Evolutionary conservation across 495 filamentous ascomycete species (phyloP).

Genomic region (Aspergillus homomorphus): DNA sequence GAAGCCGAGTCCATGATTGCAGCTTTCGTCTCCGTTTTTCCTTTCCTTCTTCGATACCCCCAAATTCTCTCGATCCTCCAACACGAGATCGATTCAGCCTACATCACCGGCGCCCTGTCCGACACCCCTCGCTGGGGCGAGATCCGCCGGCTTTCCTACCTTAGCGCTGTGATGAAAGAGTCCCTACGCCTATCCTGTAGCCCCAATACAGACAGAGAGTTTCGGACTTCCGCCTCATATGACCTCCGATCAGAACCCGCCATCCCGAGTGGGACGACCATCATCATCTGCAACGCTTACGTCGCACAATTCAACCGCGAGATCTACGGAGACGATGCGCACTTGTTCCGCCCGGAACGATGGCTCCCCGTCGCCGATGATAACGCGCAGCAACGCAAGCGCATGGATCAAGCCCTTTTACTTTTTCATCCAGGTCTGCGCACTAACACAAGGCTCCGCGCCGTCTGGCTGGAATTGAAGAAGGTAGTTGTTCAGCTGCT

Average conservation of each 20-base stretch:
- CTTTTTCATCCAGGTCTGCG: conserved; percentile 1
- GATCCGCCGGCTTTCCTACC: conserved; percentile 13
- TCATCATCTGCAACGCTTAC: conserved; percentile 25
- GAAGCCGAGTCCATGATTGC: not conserved
- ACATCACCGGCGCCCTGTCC: not conserved
- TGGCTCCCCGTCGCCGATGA: conserved; percentile 47
- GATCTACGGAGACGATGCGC: conserved; percentile 47
- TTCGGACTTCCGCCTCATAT: conserved; percentile 21
- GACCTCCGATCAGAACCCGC: conserved; percentile 15
- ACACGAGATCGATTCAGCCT: conserved; percentile 15
- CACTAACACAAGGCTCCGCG: not conserved
- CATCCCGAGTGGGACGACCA: conserved; percentile 24
- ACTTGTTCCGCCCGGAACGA: conserved; percentile 49
- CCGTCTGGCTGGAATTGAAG: conserved; percentile 21
- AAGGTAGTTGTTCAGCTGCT: conserved; percentile 19
- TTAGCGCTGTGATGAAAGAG: conserved; percentile 33
- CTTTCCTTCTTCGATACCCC: conserved; percentile 7
- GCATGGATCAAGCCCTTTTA: conserved; percentile 16
- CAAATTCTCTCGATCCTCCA: conserved; percentile 5
- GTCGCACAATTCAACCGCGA: conserved; percentile 26
- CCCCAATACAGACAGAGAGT: conserved; percentile 19
- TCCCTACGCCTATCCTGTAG: conserved; percentile 29
- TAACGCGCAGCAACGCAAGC: not conserved
- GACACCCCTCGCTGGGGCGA: conserved; percentile 13
- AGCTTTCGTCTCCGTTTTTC: conserved; percentile 12